phyloP scores from a whole-genome alignment of 2,329 filamentous ascomycete species.

The Neonectria coccinea region DNA sequence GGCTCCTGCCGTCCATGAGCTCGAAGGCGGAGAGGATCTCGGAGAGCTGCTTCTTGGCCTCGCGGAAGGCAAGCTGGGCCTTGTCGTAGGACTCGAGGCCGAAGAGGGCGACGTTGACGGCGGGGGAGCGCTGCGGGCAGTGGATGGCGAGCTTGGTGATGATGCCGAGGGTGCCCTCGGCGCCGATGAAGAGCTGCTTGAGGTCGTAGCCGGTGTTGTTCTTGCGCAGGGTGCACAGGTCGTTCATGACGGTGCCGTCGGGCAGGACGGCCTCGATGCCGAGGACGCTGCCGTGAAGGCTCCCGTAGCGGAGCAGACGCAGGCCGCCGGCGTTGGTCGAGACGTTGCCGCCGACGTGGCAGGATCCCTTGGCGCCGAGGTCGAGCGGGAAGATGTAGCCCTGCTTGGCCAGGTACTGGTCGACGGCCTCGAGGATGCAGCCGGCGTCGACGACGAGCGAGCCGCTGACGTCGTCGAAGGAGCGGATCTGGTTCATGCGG shows the following conservation, averaged over 20 bases:
- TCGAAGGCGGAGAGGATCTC: constrained; percentile 98
- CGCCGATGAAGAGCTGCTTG: constrained; percentile 96
- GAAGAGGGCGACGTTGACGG: constrained; percentile 95
- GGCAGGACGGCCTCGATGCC: constrained; percentile 94
- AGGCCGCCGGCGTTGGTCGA: constrained; percentile 95
- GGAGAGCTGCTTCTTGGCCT: constrained; percentile 89
- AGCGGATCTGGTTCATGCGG: constrained; percentile 90
- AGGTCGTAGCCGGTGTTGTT: constrained; percentile 99
- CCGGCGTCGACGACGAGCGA: constrained; percentile 92
- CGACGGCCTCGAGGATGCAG: constrained; percentile 88
- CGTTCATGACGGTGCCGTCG: constrained; percentile 91
- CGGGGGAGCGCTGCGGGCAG: constrained; percentile 87
- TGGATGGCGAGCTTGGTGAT: constrained; percentile 91
- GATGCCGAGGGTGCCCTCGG: constrained; percentile 93
- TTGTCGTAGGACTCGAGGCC: constrained; percentile 91
- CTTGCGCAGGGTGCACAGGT: constrained; percentile 89
- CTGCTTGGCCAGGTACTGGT: constrained; percentile 84
- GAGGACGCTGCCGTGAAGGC: constrained; percentile 90
- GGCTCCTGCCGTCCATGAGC: constrained; percentile 90
- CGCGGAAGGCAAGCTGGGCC: constrained; percentile 85
- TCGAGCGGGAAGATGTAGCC: constrained; percentile 95
- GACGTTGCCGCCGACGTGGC: constrained; percentile 95
- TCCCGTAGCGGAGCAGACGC: constrained; percentile 90
- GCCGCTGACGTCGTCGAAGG: constrained; percentile 93
- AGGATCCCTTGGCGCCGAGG: constrained; percentile 97